These are phyloP conservation scores for Aspergillus coremiiformis DNA, from an alignment of 495 filamentous ascomycete genomes.

Conservation along the genomic window DNA sequence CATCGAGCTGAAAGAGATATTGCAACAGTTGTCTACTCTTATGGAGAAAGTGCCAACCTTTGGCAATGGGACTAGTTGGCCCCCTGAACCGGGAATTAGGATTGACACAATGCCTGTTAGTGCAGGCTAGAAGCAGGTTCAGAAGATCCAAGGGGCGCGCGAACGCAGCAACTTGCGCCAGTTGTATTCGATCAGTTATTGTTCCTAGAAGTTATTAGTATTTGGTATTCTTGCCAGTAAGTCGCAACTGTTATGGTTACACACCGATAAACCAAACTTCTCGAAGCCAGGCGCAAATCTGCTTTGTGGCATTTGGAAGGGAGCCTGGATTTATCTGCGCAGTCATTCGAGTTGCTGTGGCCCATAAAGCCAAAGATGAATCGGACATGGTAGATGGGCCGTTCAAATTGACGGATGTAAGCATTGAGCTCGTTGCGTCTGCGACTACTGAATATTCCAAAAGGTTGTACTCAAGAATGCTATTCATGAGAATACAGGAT, in stretches of 20 bases:
- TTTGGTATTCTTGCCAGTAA: background rate
- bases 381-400: slow-evolving; percentile 77
- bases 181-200: slow-evolving; percentile 33
- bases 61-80: slow-evolving; percentile 23
- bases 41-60: slow-evolving; percentile 32
- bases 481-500: slow-evolving; percentile 68
- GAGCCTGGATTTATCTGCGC: slow-evolving; percentile 51
- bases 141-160: slow-evolving; percentile 36
- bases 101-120: slow-evolving; percentile 27
- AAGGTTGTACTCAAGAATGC: slow-evolving; percentile 55
- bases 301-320: slow-evolving; percentile 54
- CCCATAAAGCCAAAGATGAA: slow-evolving; percentile 67
- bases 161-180: slow-evolving; percentile 33
- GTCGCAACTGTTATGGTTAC: slow-evolving; percentile 8
- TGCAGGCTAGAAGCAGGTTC: slow-evolving; percentile 33
- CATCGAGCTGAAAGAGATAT: slow-evolving; percentile 30
- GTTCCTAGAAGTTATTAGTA: slow-evolving; percentile 25
- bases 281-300: slow-evolving; percentile 72
- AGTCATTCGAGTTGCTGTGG: slow-evolving; percentile 49
- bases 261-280: slow-evolving; percentile 71
- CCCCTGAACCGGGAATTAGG: slow-evolving; percentile 18
- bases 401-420: slow-evolving; percentile 68
- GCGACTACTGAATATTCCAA: slow-evolving; percentile 55
- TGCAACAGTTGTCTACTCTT: slow-evolving; percentile 27
- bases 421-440: slow-evolving; percentile 58